Evolutionary conservation across 148 eudicot species (phyloP).

Genomic region (Diospyros lotus): DNA sequence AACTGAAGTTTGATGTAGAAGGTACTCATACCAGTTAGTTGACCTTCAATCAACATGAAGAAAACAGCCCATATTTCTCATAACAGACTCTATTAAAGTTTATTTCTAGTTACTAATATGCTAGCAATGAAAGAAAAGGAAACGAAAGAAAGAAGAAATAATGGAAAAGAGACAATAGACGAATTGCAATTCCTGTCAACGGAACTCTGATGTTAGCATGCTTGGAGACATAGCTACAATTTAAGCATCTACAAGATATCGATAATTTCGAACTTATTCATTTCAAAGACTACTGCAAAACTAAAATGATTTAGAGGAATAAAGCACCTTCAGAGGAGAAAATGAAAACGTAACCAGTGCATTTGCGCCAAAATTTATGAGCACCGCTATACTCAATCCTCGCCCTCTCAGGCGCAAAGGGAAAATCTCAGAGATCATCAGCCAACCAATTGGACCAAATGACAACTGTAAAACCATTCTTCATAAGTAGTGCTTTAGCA

Average conservation of each 20-base stretch:
- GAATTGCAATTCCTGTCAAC: neutral
- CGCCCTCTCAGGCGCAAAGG: conserved; percentile 90
- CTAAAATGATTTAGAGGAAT: neutral
- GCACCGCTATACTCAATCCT: conserved; percentile 88
- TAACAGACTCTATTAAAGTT: neutral
- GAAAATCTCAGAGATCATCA: conserved; percentile 96
- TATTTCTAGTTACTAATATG: neutral
- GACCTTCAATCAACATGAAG: neutral
- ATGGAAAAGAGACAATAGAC: neutral
- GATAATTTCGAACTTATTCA: neutral
- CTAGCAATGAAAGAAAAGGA: neutral
- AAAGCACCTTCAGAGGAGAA: conserved; percentile 80
- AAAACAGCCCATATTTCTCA: neutral
- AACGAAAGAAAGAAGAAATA: neutral
- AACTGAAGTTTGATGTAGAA: neutral
- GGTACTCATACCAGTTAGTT: neutral
- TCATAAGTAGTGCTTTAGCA: neutral
- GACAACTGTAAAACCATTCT: conserved; percentile 58
- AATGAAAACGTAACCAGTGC: conserved; percentile 85
- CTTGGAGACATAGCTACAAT: neutral
- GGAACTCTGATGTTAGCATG: neutral
- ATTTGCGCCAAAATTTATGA: conserved; percentile 85
- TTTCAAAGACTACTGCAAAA: neutral
- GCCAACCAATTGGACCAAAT: conserved; percentile 98
- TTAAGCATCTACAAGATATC: neutral